These are phyloP conservation scores for Myxozyma mucilagina DNA, from an alignment of 805 yeast genomes.

Conservation along the genomic window DNA sequence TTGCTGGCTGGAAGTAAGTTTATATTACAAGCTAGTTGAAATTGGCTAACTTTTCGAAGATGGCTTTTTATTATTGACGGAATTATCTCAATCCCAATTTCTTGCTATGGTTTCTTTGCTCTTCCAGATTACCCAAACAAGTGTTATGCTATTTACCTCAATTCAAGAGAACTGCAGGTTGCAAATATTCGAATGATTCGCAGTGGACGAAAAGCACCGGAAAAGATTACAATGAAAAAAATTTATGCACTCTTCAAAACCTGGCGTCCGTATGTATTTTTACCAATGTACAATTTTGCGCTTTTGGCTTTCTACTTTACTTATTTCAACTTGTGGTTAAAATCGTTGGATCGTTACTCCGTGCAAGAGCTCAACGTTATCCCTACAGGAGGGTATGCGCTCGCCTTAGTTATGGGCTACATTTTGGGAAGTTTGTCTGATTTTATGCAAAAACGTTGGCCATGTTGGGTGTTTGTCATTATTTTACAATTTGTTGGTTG, in stretches of 20 bases:
- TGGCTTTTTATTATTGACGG: conserved; percentile 37
- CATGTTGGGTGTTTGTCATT: conserved; percentile 22
- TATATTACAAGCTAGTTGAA: neutral
- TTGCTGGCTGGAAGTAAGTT: conserved; percentile 58
- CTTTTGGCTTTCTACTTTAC: conserved; percentile 7
- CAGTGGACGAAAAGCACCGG: conserved; percentile 15
- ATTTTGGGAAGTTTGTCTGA: conserved; percentile 39
- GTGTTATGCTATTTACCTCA: conserved; percentile 16
- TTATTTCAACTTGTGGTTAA: conserved; percentile 36
- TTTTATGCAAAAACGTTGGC: conserved; percentile 37
- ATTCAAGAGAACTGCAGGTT: conserved; percentile 8
- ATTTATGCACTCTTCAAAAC: conserved; percentile 5
- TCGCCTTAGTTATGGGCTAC: conserved; percentile 37
- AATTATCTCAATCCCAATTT: conserved; percentile 48
- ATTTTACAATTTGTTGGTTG: conserved; percentile 22
- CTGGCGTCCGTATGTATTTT: conserved; percentile 18
- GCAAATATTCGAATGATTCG: conserved; percentile 13
- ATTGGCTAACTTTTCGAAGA: neutral
- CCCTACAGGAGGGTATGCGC: conserved; percentile 41
- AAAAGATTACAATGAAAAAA: conserved; percentile 11
- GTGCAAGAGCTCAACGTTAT: conserved; percentile 38
- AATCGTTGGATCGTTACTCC: conserved; percentile 33
- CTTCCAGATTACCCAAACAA: conserved; percentile 53
- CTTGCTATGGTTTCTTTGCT: conserved; percentile 43
- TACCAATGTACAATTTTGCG: conserved; percentile 16